phyloP scores from a whole-genome alignment of 306 rosid genomes.

The Malus fusca region DNA sequence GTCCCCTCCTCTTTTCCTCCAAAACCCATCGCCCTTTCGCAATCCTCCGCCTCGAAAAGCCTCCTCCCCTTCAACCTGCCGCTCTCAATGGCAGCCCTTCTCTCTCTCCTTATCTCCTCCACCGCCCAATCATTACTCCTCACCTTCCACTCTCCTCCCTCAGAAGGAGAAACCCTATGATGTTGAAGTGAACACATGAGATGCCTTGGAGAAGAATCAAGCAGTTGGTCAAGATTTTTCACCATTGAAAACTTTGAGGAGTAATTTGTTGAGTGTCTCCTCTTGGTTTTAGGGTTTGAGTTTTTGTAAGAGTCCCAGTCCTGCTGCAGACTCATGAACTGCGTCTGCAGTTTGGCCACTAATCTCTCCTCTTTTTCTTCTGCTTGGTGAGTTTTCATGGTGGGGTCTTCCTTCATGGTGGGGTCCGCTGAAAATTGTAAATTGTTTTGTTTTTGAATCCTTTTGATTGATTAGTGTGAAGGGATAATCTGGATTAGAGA shows the following conservation, averaged over 20 bases:
- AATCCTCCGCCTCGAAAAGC: constrained; percentile 26
- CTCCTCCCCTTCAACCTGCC: constrained; percentile 44
- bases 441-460: background rate
- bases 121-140: constrained; percentile 14
- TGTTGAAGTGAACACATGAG: constrained; percentile 46
- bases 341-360: constrained; percentile 11
- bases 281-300: constrained; percentile 19
- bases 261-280: background rate
- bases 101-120: constrained; percentile 32
- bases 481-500: constrained; percentile 2
- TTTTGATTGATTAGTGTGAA: background rate
- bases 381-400: constrained; percentile 23
- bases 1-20: background rate
- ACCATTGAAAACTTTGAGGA: background rate
- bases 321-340: constrained; percentile 31
- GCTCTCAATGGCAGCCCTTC: constrained; percentile 32
- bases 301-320: constrained; percentile 41
- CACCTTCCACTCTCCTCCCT: constrained; percentile 17
- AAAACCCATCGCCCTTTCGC: background rate
- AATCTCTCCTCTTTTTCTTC: constrained; percentile 16
- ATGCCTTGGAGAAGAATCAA: constrained; percentile 30
- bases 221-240: constrained; percentile 14
- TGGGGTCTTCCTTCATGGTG: constrained; percentile 22
- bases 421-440: constrained; percentile 1
- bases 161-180: constrained; percentile 1